A percentile compares a stretch with the other conserved stretches of the same genome.
Conservation (phyloP, 352 stramenopile species). For the Globisporangium heterothallicum region DNA sequence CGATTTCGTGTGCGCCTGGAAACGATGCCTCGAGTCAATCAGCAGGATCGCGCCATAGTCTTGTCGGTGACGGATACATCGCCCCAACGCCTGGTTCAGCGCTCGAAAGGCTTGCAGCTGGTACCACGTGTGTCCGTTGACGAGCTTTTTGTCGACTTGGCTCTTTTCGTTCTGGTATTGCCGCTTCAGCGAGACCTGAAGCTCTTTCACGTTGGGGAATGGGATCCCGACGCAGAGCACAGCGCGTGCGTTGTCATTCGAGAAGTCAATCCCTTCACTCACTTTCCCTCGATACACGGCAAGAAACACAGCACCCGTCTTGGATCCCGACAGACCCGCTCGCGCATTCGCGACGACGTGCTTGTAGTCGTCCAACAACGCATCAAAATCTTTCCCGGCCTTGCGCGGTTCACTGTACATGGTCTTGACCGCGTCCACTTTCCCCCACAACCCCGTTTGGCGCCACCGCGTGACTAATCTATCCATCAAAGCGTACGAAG, state of each 20-base stretch:
- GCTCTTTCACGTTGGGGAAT: slow-evolving; percentile 95
- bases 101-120: slow-evolving; percentile 95
- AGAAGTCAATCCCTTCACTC: slow-evolving; percentile 98
- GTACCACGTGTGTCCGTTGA: slow-evolving; percentile 93
- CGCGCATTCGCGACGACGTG: slow-evolving; percentile 25
- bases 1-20: slow-evolving; percentile 49
- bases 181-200: slow-evolving; percentile 76
- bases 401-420: slow-evolving; percentile 67
- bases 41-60: slow-evolving; percentile 98
- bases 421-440: slow-evolving; percentile 57
- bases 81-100: slow-evolving; percentile 98
- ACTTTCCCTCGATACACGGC: slow-evolving; percentile 98
- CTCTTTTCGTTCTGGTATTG: slow-evolving; percentile 81
- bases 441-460: slow-evolving; percentile 53
- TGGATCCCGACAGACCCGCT: slow-evolving; percentile 3
- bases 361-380: slow-evolving; percentile 73
- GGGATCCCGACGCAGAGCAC: slow-evolving; percentile 98
- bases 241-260: slow-evolving; percentile 93
- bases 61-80: slow-evolving; percentile 96
- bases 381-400: slow-evolving; percentile 79
- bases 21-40: slow-evolving; percentile 86
- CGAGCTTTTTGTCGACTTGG: slow-evolving; percentile 45
- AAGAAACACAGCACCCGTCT: slow-evolving; percentile 92
- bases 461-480: slow-evolving; percentile 65
- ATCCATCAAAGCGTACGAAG: slow-evolving; percentile 77